Conservation (phyloP, 2,329 filamentous ascomycete genomes). For the Colletotrichum sansevieriae region DNA sequence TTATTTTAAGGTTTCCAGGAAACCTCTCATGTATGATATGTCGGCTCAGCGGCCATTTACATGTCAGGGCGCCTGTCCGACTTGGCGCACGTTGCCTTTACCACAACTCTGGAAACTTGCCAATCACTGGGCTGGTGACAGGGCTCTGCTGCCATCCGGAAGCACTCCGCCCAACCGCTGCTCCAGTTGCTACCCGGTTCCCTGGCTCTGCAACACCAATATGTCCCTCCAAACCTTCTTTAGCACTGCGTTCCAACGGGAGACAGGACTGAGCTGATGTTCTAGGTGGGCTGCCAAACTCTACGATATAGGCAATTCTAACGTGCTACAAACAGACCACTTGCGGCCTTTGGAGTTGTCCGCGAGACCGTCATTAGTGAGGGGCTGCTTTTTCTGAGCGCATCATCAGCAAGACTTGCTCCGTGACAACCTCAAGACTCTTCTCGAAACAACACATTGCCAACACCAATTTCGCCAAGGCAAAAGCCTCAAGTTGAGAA, state of each 20-base stretch:
- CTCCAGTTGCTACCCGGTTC: not conserved
- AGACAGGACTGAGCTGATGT: not conserved
- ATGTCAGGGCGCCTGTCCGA: constrained; percentile 3
- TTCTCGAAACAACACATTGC: constrained; percentile 31
- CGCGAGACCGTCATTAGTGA: not conserved
- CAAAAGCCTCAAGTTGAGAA: not conserved
- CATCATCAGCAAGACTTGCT: not conserved
- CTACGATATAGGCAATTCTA: constrained; percentile 1
- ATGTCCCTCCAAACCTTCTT: constrained; percentile 15
- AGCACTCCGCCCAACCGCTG: not conserved
- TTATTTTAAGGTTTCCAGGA: constrained; percentile 36
- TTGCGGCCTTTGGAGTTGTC: not conserved
- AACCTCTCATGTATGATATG: constrained; percentile 36
- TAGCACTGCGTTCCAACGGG: constrained; percentile 6
- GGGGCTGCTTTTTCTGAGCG: not conserved
- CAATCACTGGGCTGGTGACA: not conserved
- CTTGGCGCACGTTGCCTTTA: constrained; percentile 23
- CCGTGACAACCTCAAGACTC: constrained; percentile 8
- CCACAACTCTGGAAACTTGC: constrained; percentile 1
- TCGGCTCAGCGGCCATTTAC: constrained; percentile 28
- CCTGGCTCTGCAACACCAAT: constrained; percentile 1
- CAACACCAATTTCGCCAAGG: constrained; percentile 21
- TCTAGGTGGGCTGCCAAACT: not conserved
- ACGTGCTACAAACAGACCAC: not conserved
- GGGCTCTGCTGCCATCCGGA: not conserved